A percentile compares a stretch with the other conserved stretches of the same genome.
phyloP scores from a whole-genome alignment of 179 eudicot species.

The Patellifolia procumbens region DNA sequence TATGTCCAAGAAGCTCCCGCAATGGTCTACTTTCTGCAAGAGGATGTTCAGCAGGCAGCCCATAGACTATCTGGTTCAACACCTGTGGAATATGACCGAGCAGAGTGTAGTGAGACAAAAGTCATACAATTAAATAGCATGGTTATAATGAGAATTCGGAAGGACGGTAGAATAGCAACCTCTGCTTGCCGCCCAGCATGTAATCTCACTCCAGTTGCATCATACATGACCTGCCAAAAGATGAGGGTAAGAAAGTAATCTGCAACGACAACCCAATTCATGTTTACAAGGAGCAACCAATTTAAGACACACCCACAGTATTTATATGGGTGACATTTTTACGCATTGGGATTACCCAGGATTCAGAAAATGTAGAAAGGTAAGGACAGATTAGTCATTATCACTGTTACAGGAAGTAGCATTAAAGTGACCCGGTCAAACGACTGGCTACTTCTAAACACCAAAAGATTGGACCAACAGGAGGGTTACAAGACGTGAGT shows the following conservation, averaged over 20 bases:
- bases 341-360: background rate
- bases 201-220: conserved; percentile 52
- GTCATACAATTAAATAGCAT: background rate
- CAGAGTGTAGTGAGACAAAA: conserved; percentile 4
- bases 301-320: conserved; percentile 8
- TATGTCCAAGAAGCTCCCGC: conserved; percentile 92
- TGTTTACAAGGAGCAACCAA: background rate
- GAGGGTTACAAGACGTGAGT: background rate
- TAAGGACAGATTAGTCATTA: background rate
- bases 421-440: background rate
- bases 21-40: conserved; percentile 88
- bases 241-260: background rate
- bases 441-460: background rate
- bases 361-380: background rate
- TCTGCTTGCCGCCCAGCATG: conserved; percentile 62
- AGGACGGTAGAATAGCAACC: conserved; percentile 25
- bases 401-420: background rate
- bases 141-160: background rate
- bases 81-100: conserved; percentile 49
- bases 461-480: background rate
- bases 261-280: background rate
- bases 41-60: conserved; percentile 95
- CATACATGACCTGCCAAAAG: conserved; percentile 53
- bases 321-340: background rate
- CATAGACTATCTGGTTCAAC: conserved; percentile 85